Conservation (phyloP, 2,329 filamentous ascomycete genomes). For the Cercospora nicotianae region DNA sequence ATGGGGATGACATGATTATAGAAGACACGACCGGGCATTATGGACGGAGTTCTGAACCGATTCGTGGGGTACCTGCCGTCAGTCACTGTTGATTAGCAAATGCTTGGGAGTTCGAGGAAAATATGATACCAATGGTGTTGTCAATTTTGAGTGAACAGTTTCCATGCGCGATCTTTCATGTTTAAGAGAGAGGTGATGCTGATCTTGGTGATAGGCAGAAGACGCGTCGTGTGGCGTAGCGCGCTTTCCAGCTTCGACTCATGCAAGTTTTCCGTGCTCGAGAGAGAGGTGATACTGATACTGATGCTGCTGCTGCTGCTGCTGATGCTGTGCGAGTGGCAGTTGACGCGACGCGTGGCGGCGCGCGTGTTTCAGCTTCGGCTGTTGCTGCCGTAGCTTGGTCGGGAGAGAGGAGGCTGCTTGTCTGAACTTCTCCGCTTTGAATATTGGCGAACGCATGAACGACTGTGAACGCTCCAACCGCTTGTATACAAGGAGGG, state of each 20-base stretch:
- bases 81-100: neutral
- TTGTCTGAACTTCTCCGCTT: too few species aligned
- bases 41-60: neutral
- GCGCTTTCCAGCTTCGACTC: neutral
- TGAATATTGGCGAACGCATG: too few species aligned
- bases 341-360: neutral
- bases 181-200: neutral
- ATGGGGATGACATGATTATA: constrained; percentile 9
- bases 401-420: neutral
- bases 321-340: too few species aligned
- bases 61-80: neutral
- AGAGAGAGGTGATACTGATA: too few species aligned
- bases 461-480: too few species aligned
- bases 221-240: neutral
- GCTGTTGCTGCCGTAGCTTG: neutral
- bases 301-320: too few species aligned
- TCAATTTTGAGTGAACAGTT: too few species aligned
- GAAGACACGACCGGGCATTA: constrained; percentile 5
- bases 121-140: constrained; percentile 12
- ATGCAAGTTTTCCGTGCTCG: too few species aligned
- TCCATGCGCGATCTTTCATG: neutral
- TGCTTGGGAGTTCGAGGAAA: constrained; percentile 2
- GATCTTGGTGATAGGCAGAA: neutral
- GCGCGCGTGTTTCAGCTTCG: neutral
- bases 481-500: too few species aligned